phyloP scores from a whole-genome alignment of 2,329 filamentous ascomycete genomes.

The Penicillium concentricum region DNA sequence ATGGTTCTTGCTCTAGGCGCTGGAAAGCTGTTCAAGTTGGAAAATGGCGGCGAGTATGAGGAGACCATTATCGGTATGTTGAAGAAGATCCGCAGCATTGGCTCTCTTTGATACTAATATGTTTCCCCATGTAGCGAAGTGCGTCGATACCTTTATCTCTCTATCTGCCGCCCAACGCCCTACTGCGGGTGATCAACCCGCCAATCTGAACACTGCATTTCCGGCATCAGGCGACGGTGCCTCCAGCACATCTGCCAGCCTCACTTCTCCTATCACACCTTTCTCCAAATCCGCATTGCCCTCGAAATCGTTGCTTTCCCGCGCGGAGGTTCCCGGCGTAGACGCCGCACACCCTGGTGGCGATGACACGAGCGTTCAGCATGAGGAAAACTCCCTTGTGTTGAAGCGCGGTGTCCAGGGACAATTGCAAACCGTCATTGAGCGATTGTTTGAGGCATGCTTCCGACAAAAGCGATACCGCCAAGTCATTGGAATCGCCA shows the following conservation, averaged over 20 bases:
- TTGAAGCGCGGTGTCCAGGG: conserved; percentile 72
- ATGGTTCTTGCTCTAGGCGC: conserved; percentile 97
- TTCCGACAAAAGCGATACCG: conserved; percentile 82
- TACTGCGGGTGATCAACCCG: conserved; percentile 53
- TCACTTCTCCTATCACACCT: conserved; percentile 86
- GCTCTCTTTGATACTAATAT: neutral
- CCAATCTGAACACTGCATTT: conserved; percentile 79
- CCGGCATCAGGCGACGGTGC: conserved; percentile 64
- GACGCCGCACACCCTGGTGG: conserved; percentile 57
- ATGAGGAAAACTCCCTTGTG: conserved; percentile 61
- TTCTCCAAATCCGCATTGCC: conserved; percentile 93
- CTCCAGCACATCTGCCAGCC: conserved; percentile 61
- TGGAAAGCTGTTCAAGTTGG: conserved; percentile 90
- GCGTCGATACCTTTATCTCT: conserved; percentile 94
- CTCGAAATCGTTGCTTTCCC: conserved; percentile 91
- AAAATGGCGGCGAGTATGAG: conserved; percentile 90
- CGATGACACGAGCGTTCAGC: conserved; percentile 54
- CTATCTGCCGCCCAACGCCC: conserved; percentile 62
- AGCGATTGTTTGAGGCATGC: conserved; percentile 88
- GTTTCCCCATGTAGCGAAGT: conserved; percentile 63
- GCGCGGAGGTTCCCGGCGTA: conserved; percentile 64
- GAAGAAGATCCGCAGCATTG: neutral
- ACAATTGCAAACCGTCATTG: conserved; percentile 78
- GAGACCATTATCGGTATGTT: conserved; percentile 86
- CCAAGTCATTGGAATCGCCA: conserved; percentile 93